phyloP scores from a whole-genome alignment of 352 stramenopile genomes.

The Pythium sp. region DNA sequence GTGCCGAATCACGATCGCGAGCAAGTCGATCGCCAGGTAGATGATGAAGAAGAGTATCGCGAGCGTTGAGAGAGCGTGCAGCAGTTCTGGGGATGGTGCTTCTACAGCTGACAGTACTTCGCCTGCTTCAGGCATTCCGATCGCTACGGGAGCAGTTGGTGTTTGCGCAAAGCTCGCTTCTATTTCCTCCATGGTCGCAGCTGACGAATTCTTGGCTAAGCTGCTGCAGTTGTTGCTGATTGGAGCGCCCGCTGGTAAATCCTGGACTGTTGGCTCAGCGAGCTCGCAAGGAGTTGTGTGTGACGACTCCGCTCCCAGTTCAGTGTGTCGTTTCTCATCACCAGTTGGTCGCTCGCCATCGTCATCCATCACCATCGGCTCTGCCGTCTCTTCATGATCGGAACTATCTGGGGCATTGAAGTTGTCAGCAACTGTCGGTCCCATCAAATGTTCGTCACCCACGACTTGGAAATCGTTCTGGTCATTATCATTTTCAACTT shows the following conservation, averaged over 20 bases:
- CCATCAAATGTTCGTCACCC: too few species aligned
- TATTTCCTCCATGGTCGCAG: not conserved
- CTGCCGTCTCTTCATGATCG: too few species aligned
- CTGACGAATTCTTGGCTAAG: not conserved
- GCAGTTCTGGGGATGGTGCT: constrained; percentile 5
- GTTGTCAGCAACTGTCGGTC: too few species aligned
- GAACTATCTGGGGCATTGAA: too few species aligned
- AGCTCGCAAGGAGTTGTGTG: not conserved
- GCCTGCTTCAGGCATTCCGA: not conserved
- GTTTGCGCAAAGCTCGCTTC: not conserved
- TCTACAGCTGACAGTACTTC: constrained; percentile 15
- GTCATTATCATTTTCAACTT: not conserved
- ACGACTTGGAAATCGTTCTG: not conserved
- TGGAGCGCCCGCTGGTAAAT: not conserved
- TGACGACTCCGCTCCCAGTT: too few species aligned
- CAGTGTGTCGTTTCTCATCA: too few species aligned
- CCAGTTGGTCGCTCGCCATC: too few species aligned
- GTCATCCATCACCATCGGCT: too few species aligned
- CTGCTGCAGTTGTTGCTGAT: not conserved
- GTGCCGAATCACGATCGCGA: constrained; percentile 15
- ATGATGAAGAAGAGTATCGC: constrained; percentile 24
- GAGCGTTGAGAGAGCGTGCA: constrained; percentile 20
- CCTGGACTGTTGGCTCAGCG: not conserved
- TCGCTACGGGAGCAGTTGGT: not conserved
- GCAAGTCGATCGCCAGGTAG: constrained; percentile 26